Conservation (phyloP, 192 early-diverging fungal genomes). For the Radiomyces spectabilis region DNA sequence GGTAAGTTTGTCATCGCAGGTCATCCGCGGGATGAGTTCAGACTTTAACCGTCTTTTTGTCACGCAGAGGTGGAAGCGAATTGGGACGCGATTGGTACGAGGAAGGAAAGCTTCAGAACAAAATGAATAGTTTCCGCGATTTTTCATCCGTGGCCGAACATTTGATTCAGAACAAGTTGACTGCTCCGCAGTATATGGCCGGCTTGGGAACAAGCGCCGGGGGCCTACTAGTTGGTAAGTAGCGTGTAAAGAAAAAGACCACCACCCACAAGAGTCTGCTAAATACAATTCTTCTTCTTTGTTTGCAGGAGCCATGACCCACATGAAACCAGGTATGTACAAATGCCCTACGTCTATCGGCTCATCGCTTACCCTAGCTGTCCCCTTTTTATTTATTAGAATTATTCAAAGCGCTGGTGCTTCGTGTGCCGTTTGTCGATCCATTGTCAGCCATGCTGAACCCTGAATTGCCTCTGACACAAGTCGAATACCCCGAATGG, state of each 20-base stretch:
- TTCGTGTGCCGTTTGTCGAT: constrained; percentile 81
- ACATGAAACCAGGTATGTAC: constrained; percentile 41
- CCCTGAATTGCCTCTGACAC: constrained; percentile 61
- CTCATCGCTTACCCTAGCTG: no score
- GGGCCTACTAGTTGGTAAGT: constrained; percentile 70
- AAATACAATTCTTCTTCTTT: not conserved
- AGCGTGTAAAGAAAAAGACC: no score
- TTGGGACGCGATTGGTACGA: constrained; percentile 75
- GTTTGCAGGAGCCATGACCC: constrained; percentile 48
- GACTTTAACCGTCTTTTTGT: not conserved
- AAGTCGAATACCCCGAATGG: constrained; percentile 72
- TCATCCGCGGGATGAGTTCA: not conserved
- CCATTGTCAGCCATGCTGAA: constrained; percentile 81
- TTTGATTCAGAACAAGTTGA: constrained; percentile 50
- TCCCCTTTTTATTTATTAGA: no score
- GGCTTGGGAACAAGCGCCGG: constrained; percentile 73
- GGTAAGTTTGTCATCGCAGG: constrained; percentile 11
- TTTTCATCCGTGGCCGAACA: constrained; percentile 60
- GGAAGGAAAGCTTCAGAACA: constrained; percentile 60
- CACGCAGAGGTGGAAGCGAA: constrained; percentile 64
- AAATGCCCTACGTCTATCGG: no score
- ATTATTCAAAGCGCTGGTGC: constrained; percentile 67
- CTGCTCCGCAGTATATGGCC: constrained; percentile 46
- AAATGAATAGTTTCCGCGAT: constrained; percentile 67
- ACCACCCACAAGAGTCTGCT: no score